Evolutionary conservation across 2,329 filamentous ascomycete species (phyloP), one percentile per base, ranked within the genome.

Genomic region (Nothomitra cinnamomea): DNA sequence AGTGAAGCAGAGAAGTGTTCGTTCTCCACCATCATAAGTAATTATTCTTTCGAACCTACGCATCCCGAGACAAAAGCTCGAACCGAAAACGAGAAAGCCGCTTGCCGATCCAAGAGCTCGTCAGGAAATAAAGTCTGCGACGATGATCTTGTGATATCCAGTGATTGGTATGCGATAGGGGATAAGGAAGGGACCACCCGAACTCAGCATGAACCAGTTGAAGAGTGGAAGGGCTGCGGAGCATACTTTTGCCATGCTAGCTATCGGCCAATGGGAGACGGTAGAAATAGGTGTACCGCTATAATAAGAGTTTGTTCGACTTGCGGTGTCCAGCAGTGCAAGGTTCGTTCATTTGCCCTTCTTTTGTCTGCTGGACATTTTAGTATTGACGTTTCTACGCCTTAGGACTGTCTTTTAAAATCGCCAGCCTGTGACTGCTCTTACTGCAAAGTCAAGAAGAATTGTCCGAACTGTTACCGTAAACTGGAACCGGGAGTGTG

Each of bases 341-440:
- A 55, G 60, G 56, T 53, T 56, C 53, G 19, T 49, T 53, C 19
- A 58, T 59, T 17, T 41, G 58, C 5, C 54, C 58, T 35, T 56
- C 58, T 7, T 56, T 57, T 51, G 21, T 21, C 17, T 52, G 35
- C 28, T 7, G 7, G 3, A 12, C 10, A n/a, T 19, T 32, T 35
- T n/a, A n/a, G 7, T 49, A 49, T 28, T 49, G n/a, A 49, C 21
- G 25, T 24, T 10, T 17, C n/a, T 19, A 35, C 10, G 28, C 10
- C 28, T 32, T 32, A 40, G 51, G 51, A 54, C n/a, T 52, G 35
- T 19, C 17, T 62, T 61, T 43, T 54, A 55, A 43, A 59, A 12
- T 60, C 69, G 40, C 67, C 68, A n/a, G 66, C 67, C 7, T 71
- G 69, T 60, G 66, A 64, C 35, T 71, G 69, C 58, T 64, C 67